Evolutionary conservation across 2,329 filamentous ascomycete genomes (phyloP).

Genomic region (Penicillium vulpinum): DNA sequence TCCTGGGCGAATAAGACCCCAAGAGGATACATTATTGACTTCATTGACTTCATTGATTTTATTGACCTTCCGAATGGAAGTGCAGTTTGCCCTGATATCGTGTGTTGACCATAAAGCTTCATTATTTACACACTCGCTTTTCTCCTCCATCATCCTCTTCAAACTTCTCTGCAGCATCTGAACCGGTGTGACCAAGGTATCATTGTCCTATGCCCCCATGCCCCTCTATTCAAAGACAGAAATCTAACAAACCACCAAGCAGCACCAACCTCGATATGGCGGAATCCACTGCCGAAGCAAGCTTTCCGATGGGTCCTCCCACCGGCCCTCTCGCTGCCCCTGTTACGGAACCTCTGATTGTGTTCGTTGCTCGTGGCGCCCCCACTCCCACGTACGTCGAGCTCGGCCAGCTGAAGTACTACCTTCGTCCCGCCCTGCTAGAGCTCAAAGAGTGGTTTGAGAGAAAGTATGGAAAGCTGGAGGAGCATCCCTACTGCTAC

Average conservation of each 20-base stretch:
- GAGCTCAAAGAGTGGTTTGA: neutral
- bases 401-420: neutral
- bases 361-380: neutral
- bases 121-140: neutral
- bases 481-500: neutral
- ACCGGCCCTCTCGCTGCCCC: neutral
- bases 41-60: neutral
- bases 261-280: neutral
- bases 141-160: neutral
- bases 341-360: neutral
- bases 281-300: neutral
- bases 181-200: neutral
- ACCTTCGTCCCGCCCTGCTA: neutral
- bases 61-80: neutral
- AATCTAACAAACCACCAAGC: neutral
- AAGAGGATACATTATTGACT: neutral
- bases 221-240: neutral
- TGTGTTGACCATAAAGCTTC: neutral
- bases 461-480: neutral
- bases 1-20: neutral
- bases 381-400: neutral
- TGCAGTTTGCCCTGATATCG: neutral
- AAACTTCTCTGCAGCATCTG: neutral
- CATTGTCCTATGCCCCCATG: neutral
- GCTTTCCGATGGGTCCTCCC: neutral